Evolutionary conservation across 1,139 yeast species (phyloP).

Genomic region (Debaryomyces sp.): DNA sequence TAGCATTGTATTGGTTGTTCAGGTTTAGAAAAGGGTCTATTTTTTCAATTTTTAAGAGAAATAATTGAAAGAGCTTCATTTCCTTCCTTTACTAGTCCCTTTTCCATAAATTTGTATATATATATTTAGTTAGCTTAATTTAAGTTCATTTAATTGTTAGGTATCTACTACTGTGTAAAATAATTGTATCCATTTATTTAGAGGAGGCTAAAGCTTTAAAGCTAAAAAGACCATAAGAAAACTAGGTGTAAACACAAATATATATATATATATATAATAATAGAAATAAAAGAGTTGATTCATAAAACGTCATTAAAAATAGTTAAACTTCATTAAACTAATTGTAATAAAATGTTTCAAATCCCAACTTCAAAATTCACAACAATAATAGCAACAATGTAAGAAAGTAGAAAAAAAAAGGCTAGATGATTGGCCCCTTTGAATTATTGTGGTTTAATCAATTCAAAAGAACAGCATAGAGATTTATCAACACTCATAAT

Average conservation of each 20-base stretch:
- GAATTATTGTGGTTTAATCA: constrained; percentile 61
- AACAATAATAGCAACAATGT: constrained; percentile 2
- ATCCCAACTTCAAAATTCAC: constrained; percentile 6
- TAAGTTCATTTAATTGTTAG: background rate
- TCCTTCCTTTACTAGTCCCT: background rate
- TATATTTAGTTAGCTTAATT: background rate
- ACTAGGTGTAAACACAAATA: background rate
- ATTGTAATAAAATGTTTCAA: background rate
- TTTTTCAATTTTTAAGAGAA: constrained; percentile 7
- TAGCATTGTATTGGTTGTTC: constrained; percentile 23
- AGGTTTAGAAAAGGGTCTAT: constrained; percentile 9
- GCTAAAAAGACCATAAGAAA: background rate
- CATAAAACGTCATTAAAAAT: constrained; percentile 8
- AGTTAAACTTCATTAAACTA: background rate
- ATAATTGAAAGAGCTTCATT: background rate
- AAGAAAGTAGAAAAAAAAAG: background rate
- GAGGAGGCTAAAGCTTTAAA: background rate
- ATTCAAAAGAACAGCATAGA: constrained; percentile 79
- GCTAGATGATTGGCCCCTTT: background rate
- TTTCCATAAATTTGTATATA: background rate
- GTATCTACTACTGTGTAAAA: background rate
- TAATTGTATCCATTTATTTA: background rate
- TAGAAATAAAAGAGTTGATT: constrained; percentile 7
- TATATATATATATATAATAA: background rate
- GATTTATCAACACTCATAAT: constrained; percentile 81